Evolutionary conservation across 2,329 filamentous ascomycete genomes (phyloP), one percentile per base, ranked within the genome.

Genomic region (Ophiostoma triangulosporum): DNA sequence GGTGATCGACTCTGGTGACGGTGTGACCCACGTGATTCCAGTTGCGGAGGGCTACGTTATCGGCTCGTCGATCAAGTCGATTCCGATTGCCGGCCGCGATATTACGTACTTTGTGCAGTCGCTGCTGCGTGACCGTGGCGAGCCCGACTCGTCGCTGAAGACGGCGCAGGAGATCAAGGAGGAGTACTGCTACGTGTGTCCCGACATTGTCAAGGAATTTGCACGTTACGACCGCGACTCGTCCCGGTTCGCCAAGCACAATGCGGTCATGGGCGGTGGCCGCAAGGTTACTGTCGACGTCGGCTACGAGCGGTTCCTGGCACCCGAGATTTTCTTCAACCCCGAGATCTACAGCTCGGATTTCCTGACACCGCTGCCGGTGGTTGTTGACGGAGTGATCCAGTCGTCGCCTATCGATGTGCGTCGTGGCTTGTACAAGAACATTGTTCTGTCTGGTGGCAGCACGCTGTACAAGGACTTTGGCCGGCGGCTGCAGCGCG

Each of bases 301-400:
- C 52, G 93, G 93, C 52, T 98, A 97, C 71, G 93, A 98, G 70
- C 86, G 93, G 32, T 98, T 98, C 77, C 77, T 98, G 56, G 93
- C 93, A 2, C 94, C 94, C 24, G 93, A 98, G 69, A 98, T 98
- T 65, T 98, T 98, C 73, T 98, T 98, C 81, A 98, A 98, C 71
- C 93, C 93, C 29, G 93, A 98, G 73, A 98, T 98, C 64, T 97
- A 97, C 77, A 95, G 88, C 57, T 97, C 91, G 60, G 93, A 98
- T 67, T 98, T 98, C 75, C 74, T 98, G 60, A 98, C 93, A 12
- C 93, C 93, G 14, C 79, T 98, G 8, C 93, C 93, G 24, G 86
- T 80, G 50, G 93, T 98, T 50, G 94, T 98, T 57, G 93, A 98
- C 66, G 86, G 85, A 54, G 93, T 97, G 59, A 98, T 98, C 63